Base-by-base conservation (phyloP, 1,284 basidiomycete genomes). In the Exobasidium cylindrosporum region DNA sequence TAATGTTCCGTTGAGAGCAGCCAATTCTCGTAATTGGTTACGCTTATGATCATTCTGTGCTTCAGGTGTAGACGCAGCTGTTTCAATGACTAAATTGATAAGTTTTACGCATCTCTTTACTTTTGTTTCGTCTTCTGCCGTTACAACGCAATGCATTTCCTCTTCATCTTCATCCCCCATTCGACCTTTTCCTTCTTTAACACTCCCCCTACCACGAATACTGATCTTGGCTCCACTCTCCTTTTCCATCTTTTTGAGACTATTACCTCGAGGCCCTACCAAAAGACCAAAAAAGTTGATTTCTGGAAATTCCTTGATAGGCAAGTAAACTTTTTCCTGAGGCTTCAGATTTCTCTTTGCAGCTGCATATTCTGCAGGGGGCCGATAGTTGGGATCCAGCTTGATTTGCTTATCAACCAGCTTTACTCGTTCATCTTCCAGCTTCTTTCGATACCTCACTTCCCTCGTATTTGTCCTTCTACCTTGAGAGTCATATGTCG, bases 21-120 rank as follows among this genome's bases (percentile, higher is more conserved):
- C 96, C 31, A 99, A 86, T 81, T 99, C 96, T 72, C 96, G 91
- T 54, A 99, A 87, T 83, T 99, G 96, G 81, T 95, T 97, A 57
- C 96, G 89, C 82, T 99, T 99, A 84, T 99, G 96, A 79, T 97
- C 95, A 80, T 99, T 99, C 82, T 98, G 92, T 43, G 93, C 94
- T 84, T 99, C 96, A 1, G 96, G 96, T 2, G 94, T 97, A 23
- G 94, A 97, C 3, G 96, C 96, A 61, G 96, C 94, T 28, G 95
- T 98, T 82, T 97, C 96, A 66, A 99, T 98, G 70, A 99, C 96
- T 80, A 83, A 89, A 83, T 99, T 98, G 80, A 99, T 98, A 83
- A 98, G 85, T 78, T 85, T 89, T 53, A 98, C 93, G 81, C 96
- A 98, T 28, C 85, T 82, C 72, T 87, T 85, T 66, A 99, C 94